Percentiles rank a stretch among this genome's conserved stretches.
phyloP scores from a whole-genome alignment of 2,329 filamentous ascomycete genomes.

The Fusarium chaquense region DNA sequence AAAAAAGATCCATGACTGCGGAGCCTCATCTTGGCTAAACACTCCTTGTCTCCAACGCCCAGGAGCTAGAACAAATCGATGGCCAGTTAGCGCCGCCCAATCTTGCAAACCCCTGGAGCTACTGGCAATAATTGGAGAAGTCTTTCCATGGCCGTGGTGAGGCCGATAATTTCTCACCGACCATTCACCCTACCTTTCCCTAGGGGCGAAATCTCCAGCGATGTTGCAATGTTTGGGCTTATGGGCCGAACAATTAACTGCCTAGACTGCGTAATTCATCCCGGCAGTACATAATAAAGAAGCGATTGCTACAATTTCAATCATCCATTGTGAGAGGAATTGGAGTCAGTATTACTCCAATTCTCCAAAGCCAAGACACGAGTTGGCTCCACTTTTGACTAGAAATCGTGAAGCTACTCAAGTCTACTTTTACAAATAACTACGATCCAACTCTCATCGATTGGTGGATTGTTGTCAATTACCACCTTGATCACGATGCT shows the following conservation, averaged over 20 bases:
- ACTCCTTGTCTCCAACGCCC: slow-evolving; percentile 20
- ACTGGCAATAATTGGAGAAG: slow-evolving; percentile 22
- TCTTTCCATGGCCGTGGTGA: slow-evolving; percentile 33
- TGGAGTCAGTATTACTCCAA: slow-evolving; percentile 19
- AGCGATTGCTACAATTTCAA: neutral
- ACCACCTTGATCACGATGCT: slow-evolving; percentile 2
- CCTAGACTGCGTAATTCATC: neutral
- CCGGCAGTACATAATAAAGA: neutral
- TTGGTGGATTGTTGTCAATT: neutral
- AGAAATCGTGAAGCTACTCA: neutral
- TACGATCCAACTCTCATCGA: neutral
- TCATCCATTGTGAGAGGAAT: slow-evolving; percentile 1
- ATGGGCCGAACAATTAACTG: neutral
- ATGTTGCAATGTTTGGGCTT: neutral
- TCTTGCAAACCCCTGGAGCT: slow-evolving; percentile 29
- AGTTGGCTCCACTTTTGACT: neutral
- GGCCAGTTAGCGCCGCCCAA: slow-evolving; percentile 32
- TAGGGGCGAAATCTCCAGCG: slow-evolving; percentile 1
- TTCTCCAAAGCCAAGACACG: neutral
- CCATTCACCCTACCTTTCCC: slow-evolving; percentile 4
- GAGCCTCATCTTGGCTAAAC: slow-evolving; percentile 33
- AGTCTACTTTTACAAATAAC: neutral
- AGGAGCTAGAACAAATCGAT: slow-evolving; percentile 31
- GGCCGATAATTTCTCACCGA: slow-evolving; percentile 30
- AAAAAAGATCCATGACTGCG: slow-evolving; percentile 1